Conservation (phyloP, 345 rosid species). For the Citrus sp. region DNA sequence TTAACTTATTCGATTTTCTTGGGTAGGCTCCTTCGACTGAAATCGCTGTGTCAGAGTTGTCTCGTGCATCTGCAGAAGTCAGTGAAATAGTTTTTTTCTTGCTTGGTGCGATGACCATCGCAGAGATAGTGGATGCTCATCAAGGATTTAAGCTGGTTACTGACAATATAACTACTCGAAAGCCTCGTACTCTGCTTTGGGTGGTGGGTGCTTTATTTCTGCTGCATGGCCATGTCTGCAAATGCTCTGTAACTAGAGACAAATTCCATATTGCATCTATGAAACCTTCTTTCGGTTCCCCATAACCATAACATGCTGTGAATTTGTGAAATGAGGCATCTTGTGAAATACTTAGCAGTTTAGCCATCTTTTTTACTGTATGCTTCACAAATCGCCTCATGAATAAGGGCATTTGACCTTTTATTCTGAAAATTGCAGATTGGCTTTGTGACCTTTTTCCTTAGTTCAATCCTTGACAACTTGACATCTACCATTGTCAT, state of each 20-base stretch:
- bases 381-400: background rate
- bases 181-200: constrained; percentile 82
- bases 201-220: constrained; percentile 58
- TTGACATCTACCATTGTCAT: constrained; percentile 92
- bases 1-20: constrained; percentile 20
- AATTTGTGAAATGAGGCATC: background rate
- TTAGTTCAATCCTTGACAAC: constrained; percentile 88
- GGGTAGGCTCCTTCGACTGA: constrained; percentile 95
- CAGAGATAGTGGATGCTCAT: constrained; percentile 97
- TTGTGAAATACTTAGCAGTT: background rate
- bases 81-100: constrained; percentile 94
- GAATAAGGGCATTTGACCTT: constrained; percentile 13
- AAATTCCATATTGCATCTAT: background rate
- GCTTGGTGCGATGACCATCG: constrained; percentile 99
- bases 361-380: background rate
- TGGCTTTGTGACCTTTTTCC: constrained; percentile 90
- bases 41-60: constrained; percentile 79
- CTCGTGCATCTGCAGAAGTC: constrained; percentile 90
- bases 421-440: constrained; percentile 48
- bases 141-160: constrained; percentile 99
- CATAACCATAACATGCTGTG: background rate
- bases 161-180: constrained; percentile 91
- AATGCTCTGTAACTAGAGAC: background rate
- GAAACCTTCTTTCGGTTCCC: background rate
- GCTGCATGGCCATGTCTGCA: constrained; percentile 1